phyloP scores from a whole-genome alignment of 2,329 filamentous ascomycete species.

The Aspergillus sp. region DNA sequence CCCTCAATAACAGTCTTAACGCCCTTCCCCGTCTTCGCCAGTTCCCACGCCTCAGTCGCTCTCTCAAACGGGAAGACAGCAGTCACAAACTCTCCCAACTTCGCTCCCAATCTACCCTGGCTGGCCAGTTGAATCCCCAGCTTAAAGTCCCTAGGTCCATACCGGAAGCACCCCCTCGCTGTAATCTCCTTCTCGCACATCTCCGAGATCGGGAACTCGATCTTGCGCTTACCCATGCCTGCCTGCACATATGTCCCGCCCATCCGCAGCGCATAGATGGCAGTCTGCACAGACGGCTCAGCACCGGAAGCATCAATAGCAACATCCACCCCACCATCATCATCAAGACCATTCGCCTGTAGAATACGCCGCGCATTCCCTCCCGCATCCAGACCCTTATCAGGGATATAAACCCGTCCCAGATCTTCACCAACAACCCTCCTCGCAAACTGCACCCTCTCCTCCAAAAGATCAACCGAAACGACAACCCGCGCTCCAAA shows the following conservation, averaged over 20 bases:
- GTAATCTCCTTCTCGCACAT: constrained; percentile 32
- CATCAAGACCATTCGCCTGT: neutral
- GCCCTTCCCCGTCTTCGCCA: constrained; percentile 10
- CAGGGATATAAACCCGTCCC: constrained; percentile 44
- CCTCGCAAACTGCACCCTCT: constrained; percentile 57
- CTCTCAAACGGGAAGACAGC: constrained; percentile 28
- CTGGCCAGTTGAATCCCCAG: too few relatives aligned
- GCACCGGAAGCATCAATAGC: constrained; percentile 44
- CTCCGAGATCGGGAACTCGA: constrained; percentile 33
- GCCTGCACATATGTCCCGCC: constrained; percentile 29
- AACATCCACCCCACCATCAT: constrained; percentile 11
- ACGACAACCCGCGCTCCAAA: constrained; percentile 61
- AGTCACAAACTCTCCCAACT: constrained; percentile 31
- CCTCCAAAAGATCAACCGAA: constrained; percentile 60
- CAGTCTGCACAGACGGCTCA: constrained; percentile 41
- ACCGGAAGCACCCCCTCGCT: constrained; percentile 29
- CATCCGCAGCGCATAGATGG: constrained; percentile 9
- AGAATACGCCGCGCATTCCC: constrained; percentile 23
- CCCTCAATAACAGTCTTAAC: neutral
- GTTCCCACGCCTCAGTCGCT: constrained; percentile 31
- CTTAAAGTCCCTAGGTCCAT: constrained; percentile 24
- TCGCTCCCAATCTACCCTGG: neutral
- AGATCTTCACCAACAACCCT: constrained; percentile 45
- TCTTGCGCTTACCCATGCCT: constrained; percentile 37
- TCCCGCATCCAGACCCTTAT: constrained; percentile 11